Base-by-base conservation (phyloP, 1,139 yeast genomes). In the Candida sp. region DNA sequence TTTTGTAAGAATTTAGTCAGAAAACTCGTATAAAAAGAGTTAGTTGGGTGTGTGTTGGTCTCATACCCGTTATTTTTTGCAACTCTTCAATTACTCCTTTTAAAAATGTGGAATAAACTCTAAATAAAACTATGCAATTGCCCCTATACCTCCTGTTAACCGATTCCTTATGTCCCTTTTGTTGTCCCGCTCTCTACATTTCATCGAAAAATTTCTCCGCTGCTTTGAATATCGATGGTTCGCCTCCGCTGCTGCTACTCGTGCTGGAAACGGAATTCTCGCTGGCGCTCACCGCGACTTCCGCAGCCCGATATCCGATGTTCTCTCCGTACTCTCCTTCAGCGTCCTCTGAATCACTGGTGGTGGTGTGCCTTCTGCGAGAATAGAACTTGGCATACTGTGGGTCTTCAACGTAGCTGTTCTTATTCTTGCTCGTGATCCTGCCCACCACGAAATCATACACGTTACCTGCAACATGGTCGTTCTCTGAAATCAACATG, bases 191-290 rank as follows among this genome's bases (percentile, higher is more conserved):
- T 34, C 22, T 34, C 27, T 31, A 38, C 37, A 42, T 42, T 42
- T 42, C 44, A 32, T 31, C 61, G n/a, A 65, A 67, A 57, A 68
- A 68, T 50, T 59, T 57, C 52, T 68, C 68, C 5, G 72, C 72
- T 7, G 63, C 62, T 44, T 57, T 53, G 45, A 66, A 59, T 30
- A 67, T 52, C 11, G 63, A 59, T 28, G 57, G 49, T 42, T 54
- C 54, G 7, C 62, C 58, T 17, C 7, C 37, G 12, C 30, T 32
- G 32, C 43, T 38, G 3, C 27, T 46, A 32, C 30, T 26, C 4
- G 43, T 5, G 35, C 41, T 38, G 23, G 38, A 33, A 34, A 30
- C 35, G n/a, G 40, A 26, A 31, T 25, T 33, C 11, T 37, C 45
- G 8, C 44, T 35, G 1, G 23, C 8, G 26, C 33, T 32, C 5